Conservation (phyloP, 1,139 yeast species). For the Geotrichum aggregatum region DNA sequence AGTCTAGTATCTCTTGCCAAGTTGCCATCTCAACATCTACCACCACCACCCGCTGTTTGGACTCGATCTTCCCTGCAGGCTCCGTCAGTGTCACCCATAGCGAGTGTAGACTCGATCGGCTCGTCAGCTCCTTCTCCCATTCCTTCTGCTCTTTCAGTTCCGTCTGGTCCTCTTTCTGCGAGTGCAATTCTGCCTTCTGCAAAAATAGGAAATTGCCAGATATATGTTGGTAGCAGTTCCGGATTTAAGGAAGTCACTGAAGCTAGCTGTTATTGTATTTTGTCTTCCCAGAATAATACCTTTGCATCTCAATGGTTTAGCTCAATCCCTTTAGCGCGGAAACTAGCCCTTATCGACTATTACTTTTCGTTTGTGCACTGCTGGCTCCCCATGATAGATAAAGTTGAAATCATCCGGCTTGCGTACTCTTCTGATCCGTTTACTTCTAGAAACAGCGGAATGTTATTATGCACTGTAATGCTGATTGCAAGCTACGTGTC, state of each 20-base stretch:
- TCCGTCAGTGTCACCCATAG: no score
- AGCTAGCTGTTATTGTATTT: no score
- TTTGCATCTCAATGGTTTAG: background rate
- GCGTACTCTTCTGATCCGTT: conserved; percentile 19
- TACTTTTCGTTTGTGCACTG: conserved; percentile 25
- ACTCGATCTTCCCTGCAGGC: no score
- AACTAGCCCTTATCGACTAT: conserved; percentile 20
- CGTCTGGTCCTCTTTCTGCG: no score
- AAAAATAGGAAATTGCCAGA: conserved; percentile 5
- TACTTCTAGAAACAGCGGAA: conserved; percentile 14
- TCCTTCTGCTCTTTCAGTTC: no score
- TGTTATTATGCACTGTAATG: conserved; percentile 13
- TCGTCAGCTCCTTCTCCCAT: no score
- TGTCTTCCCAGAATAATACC: no score
- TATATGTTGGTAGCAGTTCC: conserved; percentile 8
- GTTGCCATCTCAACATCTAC: no score
- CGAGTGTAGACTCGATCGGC: no score
- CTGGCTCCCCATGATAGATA: conserved; percentile 28
- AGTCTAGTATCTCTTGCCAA: no score
- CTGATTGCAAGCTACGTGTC: background rate
- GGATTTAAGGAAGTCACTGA: background rate
- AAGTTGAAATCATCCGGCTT: conserved; percentile 17
- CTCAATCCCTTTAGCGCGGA: conserved; percentile 12
- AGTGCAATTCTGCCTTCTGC: no score
- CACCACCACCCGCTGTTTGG: no score